These are phyloP conservation scores for Eimeria necatrix DNA, from an alignment of 169 alveolate species.

Conservation along the genomic window DNA sequence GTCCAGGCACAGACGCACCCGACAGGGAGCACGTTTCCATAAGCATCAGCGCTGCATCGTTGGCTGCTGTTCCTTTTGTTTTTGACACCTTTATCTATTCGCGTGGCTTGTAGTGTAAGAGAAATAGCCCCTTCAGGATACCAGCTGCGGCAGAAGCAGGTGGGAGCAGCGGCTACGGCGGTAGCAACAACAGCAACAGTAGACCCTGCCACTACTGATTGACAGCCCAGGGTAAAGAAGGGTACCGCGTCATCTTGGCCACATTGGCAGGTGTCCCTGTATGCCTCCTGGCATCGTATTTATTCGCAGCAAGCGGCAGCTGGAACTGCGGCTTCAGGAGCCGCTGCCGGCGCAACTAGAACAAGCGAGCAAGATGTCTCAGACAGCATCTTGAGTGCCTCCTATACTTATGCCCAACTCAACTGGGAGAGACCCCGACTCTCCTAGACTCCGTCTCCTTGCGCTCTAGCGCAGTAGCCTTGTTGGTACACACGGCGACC, in stretches of 20 bases:
- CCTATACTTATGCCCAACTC: not conserved
- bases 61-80: constrained; percentile 13
- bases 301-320: not conserved
- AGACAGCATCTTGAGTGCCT: no score
- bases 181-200: not conserved
- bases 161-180: not conserved
- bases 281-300: not conserved
- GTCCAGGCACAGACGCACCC: constrained; percentile 49
- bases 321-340: not conserved
- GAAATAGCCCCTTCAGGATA: not conserved
- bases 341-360: not conserved
- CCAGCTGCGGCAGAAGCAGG: not conserved
- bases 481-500: not conserved
- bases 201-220: not conserved
- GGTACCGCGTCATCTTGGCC: not conserved
- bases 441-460: not conserved
- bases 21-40: not conserved
- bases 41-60: not conserved
- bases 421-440: not conserved
- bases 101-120: not conserved
- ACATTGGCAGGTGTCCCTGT: not conserved
- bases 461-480: not conserved
- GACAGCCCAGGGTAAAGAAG: not conserved
- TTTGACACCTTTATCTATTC: constrained; percentile 19
- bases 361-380: not conserved